These are phyloP conservation scores for Withania somnifera DNA, from an alignment of 305 asterid species.

Conservation along the genomic window DNA sequence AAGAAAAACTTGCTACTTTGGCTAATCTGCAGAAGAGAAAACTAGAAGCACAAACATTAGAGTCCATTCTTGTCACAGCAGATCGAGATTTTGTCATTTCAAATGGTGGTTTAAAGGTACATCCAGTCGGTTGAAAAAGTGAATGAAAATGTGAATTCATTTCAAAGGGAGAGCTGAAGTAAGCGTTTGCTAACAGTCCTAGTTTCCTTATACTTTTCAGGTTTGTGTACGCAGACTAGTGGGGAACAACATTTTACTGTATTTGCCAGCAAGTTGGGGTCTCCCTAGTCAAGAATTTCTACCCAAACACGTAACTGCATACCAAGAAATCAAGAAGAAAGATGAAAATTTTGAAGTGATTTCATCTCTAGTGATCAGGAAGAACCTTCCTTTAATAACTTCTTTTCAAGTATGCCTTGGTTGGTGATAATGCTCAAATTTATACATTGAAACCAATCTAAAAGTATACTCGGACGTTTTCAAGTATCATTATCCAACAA, in stretches of 20 bases:
- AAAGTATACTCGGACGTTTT: no score
- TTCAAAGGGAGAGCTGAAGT: neutral
- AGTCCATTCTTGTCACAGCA: conserved; percentile 16
- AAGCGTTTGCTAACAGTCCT: neutral
- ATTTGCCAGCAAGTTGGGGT: conserved; percentile 28
- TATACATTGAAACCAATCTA: no score
- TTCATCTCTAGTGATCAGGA: conserved; percentile 26
- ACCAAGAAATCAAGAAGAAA: conserved; percentile 22
- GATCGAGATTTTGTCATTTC: conserved; percentile 18
- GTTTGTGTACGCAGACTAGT: conserved; percentile 20
- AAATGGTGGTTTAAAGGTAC: conserved; percentile 20
- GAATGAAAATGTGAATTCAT: neutral
- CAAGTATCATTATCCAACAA: no score
- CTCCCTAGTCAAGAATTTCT: conserved; percentile 24
- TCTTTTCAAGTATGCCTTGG: conserved; percentile 28
- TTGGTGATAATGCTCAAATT: no score
- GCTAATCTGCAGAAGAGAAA: conserved; percentile 13
- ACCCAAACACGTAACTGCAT: conserved; percentile 13
- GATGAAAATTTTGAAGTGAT: conserved; percentile 14
- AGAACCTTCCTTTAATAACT: conserved; percentile 14
- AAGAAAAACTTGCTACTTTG: conserved; percentile 8
- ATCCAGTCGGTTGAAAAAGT: neutral
- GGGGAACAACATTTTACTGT: conserved; percentile 22
- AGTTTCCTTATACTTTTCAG: neutral
- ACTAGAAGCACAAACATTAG: conserved; percentile 22